Evolutionary conservation across 202 grass and related monocot species (phyloP), one percentile per base, ranked within the genome.

Genomic region (Carex sylvatica): DNA sequence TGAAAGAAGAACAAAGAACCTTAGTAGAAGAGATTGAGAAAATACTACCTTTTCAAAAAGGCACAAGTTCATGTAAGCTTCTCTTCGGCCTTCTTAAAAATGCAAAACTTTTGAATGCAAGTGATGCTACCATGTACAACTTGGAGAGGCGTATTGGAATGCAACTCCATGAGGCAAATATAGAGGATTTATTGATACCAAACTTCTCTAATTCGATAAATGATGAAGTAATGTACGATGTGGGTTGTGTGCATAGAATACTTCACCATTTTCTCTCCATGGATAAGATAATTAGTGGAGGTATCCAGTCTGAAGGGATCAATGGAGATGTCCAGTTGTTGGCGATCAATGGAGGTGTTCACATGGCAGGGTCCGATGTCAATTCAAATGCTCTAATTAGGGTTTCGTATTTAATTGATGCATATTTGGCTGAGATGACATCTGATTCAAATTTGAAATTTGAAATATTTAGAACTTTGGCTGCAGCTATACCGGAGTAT

Each of bases 11-110:
- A 63, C 94, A 97, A 72, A 92, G 85, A 78, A 85, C 87, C 83
- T 92, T 97, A 47, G 90, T 97, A 42, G 94, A 97, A 76, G 94
- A 97, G 87, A 97, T 97, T 9, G 88, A 89, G 83, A 89, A 84
- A 36, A 56, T 97, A 52, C 54, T 97, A 13, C 94, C 94, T 80
- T 92, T 92, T 46, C 92, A 92, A 83, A 94, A 88, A 74, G 92
- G 79, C 19, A 79, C 89, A 31, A 76, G 88, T 83, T 89, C 94
- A 65, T 89, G 85, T 86, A 92, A 88, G 75, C 85, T 94, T 72
- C 80, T 97, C 38, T 97, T 97, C 69, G 92, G 92, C 24, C 90
- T 97, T 83, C 87, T 97, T 69, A 88, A 92, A 5, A 92, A 87
- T 42, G 90, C 94, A n/a, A 92, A 94, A 28, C 86, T 97, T 81